These are phyloP conservation scores for Pisolithus microcarpus DNA, from an alignment of 768 basidiomycete species.

Conservation along the genomic window DNA sequence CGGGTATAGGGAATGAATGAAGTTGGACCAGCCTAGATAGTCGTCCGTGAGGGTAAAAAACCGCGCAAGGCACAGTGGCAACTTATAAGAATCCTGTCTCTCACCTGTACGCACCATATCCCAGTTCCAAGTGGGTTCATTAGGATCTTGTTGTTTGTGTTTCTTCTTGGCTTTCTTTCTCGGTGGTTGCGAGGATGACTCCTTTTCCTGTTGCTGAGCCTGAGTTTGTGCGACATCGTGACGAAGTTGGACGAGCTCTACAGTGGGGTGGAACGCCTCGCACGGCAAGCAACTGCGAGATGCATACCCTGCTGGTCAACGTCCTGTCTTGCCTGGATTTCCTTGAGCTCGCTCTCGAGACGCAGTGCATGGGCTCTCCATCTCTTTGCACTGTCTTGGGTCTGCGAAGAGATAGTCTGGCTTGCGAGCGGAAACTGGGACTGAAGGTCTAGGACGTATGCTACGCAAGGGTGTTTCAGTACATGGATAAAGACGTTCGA, in stretches of 20 bases:
- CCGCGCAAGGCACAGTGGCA: neutral
- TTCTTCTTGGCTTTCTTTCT: conserved; percentile 24
- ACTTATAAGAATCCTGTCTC: neutral
- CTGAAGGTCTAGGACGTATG: conserved; percentile 22
- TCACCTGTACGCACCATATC: conserved; percentile 14
- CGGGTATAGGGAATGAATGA: conserved; percentile 16
- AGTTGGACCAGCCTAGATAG: conserved; percentile 15
- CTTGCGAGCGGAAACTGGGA: conserved; percentile 15
- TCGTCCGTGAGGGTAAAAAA: neutral
- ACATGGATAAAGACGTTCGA: neutral
- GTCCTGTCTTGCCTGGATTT: conserved; percentile 15
- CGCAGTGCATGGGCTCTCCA: conserved; percentile 24
- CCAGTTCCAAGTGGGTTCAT: conserved; percentile 13
- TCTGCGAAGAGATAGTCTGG: neutral
- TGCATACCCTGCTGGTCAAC: conserved; percentile 17
- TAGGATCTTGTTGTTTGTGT: conserved; percentile 8
- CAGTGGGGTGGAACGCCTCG: neutral
- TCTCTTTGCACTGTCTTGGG: neutral
- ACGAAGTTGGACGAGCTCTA: conserved; percentile 18
- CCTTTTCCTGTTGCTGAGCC: conserved; percentile 6
- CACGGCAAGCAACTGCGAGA: neutral
- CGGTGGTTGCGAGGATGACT: conserved; percentile 9
- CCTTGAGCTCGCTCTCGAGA: conserved; percentile 20
- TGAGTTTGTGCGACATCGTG: conserved; percentile 8
- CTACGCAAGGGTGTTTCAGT: conserved; percentile 6